These are phyloP conservation scores for Pichia membranifaciens DNA, from an alignment of 805 yeast species.

Conservation along the genomic window DNA sequence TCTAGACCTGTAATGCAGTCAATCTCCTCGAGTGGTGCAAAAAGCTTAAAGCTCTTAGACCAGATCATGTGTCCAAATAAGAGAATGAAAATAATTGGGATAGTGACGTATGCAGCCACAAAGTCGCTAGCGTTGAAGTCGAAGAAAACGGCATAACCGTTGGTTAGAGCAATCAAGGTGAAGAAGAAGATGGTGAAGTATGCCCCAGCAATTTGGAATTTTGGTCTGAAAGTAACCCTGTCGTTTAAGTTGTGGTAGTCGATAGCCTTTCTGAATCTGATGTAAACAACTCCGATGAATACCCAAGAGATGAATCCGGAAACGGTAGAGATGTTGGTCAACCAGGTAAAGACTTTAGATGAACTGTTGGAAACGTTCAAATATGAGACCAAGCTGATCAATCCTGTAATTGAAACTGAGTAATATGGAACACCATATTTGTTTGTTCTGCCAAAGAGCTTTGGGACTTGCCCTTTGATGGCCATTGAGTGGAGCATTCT, in stretches of 20 bases:
- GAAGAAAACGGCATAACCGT: constrained; percentile 66
- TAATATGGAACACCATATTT: constrained; percentile 53
- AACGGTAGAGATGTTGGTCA: constrained; percentile 57
- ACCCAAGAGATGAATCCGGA: constrained; percentile 67
- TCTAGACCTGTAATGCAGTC: constrained; percentile 59
- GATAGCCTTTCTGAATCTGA: constrained; percentile 63
- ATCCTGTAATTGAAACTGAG: constrained; percentile 37
- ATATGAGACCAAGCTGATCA: constrained; percentile 43
- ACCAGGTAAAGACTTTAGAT: constrained; percentile 54
- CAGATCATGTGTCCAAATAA: constrained; percentile 55
- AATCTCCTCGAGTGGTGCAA: constrained; percentile 48
- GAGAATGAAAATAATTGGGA: constrained; percentile 49
- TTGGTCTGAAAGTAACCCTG: constrained; percentile 53
- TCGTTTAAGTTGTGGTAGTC: constrained; percentile 44
- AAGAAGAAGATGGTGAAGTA: constrained; percentile 45
- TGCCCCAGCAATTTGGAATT: constrained; percentile 52
- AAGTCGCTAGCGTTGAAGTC: constrained; percentile 51
- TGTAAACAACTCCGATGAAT: constrained; percentile 44
- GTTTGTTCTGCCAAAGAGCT: constrained; percentile 32
- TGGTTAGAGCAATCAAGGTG: constrained; percentile 53
- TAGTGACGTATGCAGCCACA: constrained; percentile 65
- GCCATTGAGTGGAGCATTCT: constrained; percentile 39
- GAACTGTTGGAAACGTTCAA: constrained; percentile 50
- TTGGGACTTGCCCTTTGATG: constrained; percentile 36
- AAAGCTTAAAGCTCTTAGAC: constrained; percentile 39